phyloP scores from a whole-genome alignment of 345 rosid species.

The Eucalyptus erythrocorys region DNA sequence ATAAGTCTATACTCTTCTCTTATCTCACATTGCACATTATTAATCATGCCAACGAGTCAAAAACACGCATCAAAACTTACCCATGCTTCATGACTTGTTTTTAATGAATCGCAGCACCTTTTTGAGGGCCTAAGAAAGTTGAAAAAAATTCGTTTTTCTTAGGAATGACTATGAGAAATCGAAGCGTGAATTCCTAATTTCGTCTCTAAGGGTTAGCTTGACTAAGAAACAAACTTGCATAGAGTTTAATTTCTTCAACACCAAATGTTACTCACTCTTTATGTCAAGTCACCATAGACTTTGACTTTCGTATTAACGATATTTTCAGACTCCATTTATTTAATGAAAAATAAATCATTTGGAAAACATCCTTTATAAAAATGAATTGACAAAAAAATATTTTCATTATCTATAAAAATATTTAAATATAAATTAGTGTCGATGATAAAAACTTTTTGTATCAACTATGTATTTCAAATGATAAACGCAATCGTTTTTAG shows the following conservation, averaged over 20 bases:
- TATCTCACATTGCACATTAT: background rate
- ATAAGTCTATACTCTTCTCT: background rate
- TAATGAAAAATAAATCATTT: too few species aligned
- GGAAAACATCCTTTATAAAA: rapidly evolving
- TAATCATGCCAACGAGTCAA: background rate
- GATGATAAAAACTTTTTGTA: rapidly evolving
- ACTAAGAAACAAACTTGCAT: background rate
- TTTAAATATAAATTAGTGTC: too few species aligned
- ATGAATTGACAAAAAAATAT: too few species aligned
- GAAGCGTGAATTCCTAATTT: background rate
- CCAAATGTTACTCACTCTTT: background rate
- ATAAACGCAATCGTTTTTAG: too few species aligned
- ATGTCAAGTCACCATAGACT: background rate
- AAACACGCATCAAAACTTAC: background rate
- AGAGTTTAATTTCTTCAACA: background rate
- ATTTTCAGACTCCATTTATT: background rate
- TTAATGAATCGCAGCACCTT: background rate
- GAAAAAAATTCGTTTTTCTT: background rate
- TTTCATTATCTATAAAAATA: too few species aligned
- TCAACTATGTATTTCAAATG: background rate
- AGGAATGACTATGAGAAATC: background rate
- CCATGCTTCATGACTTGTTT: background rate
- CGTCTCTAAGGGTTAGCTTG: background rate
- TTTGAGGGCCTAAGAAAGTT: background rate
- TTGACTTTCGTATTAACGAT: rapidly evolving